phyloP scores from a whole-genome alignment of 2,329 filamentous ascomycete genomes.

The Cercospora janseana region DNA sequence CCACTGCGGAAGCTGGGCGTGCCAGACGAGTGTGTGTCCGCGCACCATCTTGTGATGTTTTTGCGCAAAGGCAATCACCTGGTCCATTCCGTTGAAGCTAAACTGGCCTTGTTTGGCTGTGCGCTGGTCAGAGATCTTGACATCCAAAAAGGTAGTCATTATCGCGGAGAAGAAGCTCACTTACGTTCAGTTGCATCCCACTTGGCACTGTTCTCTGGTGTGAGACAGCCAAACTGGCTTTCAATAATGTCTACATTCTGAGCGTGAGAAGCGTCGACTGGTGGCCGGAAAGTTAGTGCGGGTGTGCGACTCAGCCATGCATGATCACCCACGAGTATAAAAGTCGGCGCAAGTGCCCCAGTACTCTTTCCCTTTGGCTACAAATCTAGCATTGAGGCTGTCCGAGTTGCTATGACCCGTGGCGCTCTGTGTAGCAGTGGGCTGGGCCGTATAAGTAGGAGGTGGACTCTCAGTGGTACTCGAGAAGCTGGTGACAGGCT shows the following conservation, averaged over 20 bases:
- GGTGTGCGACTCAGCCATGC: neutral
- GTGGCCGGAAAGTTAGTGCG: too few species aligned
- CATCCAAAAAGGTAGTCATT: too few species aligned
- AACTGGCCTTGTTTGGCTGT: conserved; percentile 45
- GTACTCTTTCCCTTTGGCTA: conserved; percentile 62
- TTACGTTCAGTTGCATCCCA: conserved; percentile 58
- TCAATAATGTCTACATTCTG: conserved; percentile 58
- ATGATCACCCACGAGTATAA: conserved; percentile 37
- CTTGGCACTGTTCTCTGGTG: conserved; percentile 67
- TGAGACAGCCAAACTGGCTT: conserved; percentile 62
- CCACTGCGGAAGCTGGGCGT: conserved; percentile 54
- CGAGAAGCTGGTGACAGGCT: too few species aligned
- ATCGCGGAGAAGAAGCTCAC: too few species aligned
- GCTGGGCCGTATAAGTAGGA: too few species aligned
- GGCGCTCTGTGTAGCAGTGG: too few species aligned
- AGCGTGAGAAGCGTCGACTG: conserved; percentile 29
- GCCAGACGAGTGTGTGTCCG: conserved; percentile 67
- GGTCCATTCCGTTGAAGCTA: conserved; percentile 59
- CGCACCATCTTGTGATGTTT: conserved; percentile 59
- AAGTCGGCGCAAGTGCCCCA: conserved; percentile 60
- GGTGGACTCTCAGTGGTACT: too few species aligned
- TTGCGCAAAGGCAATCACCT: conserved; percentile 58
- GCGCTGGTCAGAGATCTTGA: too few species aligned
- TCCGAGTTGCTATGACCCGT: too few species aligned
- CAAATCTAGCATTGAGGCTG: too few species aligned